These are phyloP conservation scores for Trichomonas vaginalis DNA, from an alignment of 208 protist genomes.

Conservation along the genomic window DNA sequence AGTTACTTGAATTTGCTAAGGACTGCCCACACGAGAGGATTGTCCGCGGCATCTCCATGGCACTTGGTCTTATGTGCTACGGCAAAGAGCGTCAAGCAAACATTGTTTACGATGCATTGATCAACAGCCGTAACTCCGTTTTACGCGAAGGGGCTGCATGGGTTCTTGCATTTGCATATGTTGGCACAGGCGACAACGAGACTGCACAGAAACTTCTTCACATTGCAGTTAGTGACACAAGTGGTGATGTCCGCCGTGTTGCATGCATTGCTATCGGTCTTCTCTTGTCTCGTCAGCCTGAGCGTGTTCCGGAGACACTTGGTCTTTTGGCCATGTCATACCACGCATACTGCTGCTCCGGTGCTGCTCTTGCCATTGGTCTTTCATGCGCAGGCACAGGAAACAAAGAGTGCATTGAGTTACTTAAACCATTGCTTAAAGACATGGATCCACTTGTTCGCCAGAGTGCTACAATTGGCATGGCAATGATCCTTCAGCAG, in stretches of 20 bases:
- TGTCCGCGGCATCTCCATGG: conserved; percentile 82
- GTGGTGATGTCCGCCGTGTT: conserved; percentile 88
- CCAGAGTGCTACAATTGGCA: conserved; percentile 77
- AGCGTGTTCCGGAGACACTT: conserved; percentile 60
- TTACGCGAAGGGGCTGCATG: conserved; percentile 71
- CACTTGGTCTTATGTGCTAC: conserved; percentile 79
- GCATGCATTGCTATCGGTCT: conserved; percentile 91
- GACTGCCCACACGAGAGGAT: conserved; percentile 98
- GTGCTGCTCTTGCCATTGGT: conserved; percentile 82
- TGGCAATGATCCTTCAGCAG: conserved; percentile 69
- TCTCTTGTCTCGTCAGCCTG: conserved; percentile 74
- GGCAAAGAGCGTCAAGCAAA: conserved; percentile 79
- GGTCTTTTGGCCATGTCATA: conserved; percentile 55
- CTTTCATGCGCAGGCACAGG: conserved; percentile 70
- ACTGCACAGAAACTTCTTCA: conserved; percentile 79
- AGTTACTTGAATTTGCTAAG: conserved; percentile 42
- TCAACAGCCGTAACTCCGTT: conserved; percentile 20
- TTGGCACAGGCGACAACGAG: conserved; percentile 60
- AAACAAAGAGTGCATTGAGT: conserved; percentile 46
- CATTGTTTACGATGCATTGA: conserved; percentile 65
- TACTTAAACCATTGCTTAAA: conserved; percentile 71
- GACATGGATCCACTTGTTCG: conserved; percentile 67
- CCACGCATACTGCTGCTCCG: conserved; percentile 92
- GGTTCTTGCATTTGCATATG: conserved; percentile 83
- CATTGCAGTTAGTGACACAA: conserved; percentile 84